These are phyloP conservation scores for Colletotrichum horii DNA, from an alignment of 2,329 filamentous ascomycete species.

Conservation along the genomic window DNA sequence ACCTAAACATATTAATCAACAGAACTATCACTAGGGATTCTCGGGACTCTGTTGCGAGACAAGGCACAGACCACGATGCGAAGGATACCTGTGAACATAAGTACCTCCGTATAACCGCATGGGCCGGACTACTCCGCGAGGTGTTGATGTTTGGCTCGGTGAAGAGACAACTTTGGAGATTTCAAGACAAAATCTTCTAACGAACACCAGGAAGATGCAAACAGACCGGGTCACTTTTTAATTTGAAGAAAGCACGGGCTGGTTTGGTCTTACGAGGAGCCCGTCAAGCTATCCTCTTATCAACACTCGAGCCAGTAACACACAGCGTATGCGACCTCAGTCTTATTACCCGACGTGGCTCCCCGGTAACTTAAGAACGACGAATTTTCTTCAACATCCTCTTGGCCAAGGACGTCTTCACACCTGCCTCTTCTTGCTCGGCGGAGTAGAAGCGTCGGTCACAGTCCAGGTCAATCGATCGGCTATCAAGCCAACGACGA, in stretches of 20 bases:
- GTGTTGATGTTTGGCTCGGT: background rate
- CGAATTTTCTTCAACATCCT: background rate
- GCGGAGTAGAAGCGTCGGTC: conserved; percentile 23
- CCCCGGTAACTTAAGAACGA: background rate
- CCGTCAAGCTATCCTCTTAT: background rate
- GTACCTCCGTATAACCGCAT: background rate
- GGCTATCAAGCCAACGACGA: conserved; percentile 34
- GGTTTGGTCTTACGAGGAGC: background rate
- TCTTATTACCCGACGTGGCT: background rate
- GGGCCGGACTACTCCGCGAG: background rate
- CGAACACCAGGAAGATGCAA: accelerated
- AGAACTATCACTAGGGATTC: background rate
- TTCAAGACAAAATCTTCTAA: background rate
- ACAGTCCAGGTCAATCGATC: conserved; percentile 38
- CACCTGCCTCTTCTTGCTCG: background rate
- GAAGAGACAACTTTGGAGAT: background rate
- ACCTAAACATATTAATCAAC: background rate
- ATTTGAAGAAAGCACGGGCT: background rate
- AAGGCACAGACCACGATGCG: background rate
- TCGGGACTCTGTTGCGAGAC: background rate
- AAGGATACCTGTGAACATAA: background rate
- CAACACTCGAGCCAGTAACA: no score
- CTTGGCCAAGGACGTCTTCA: background rate
- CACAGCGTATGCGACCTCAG: background rate
- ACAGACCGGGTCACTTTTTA: background rate